Base-by-base conservation (phyloP, 345 rosid species). In the Rhizophora mangle region DNA sequence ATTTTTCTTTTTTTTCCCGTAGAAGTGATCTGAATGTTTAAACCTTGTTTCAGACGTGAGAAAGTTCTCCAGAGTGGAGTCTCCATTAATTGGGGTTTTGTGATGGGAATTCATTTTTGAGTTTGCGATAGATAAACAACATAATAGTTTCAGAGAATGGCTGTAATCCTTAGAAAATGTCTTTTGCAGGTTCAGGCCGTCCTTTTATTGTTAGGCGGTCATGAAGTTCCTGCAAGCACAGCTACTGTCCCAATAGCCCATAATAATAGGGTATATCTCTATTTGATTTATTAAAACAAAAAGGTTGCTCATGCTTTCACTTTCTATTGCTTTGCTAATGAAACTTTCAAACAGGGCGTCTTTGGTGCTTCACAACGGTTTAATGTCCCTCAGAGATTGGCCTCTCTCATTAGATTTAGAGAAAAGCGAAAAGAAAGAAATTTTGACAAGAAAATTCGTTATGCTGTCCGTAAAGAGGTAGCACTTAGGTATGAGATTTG, bases 371-470 rank as follows among this genome's bases (percentile, higher is more conserved):
- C 91, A 24, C 88, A 84, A 78, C 74, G 83, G 72, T 80, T 81
- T 63, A 83, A 82, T 78, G 76, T 85, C 21, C 91, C 91, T 24
- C 91, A 84, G 59, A 67, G 91, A 68, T 60, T 87, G 73, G 88
- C 91, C 46, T 87, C 91, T 46, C 73, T 85, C 67, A 76, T 81
- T 43, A 87, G 88, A 75, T 87, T 87, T 63, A 84, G 88, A 36
- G 91, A 81, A 72, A 87, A 87, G 80, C 81, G 88, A 36, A 85
- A 83, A 81, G 88, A 82, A 32, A 75, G 88, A 66, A 87, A 87
- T 67, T 87, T 87, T 69, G 91, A 85, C 64, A 87, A 87, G 85
- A 87, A 85, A 80, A 85, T 85, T 71, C 78, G 87, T n/a, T 87
- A 85, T 58, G 81, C 91, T 10, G 85, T 87, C 57, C 85, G 91